These are phyloP conservation scores for Pyracantha coccinea DNA, from an alignment of 331 rosid species.

Conservation along the genomic window DNA sequence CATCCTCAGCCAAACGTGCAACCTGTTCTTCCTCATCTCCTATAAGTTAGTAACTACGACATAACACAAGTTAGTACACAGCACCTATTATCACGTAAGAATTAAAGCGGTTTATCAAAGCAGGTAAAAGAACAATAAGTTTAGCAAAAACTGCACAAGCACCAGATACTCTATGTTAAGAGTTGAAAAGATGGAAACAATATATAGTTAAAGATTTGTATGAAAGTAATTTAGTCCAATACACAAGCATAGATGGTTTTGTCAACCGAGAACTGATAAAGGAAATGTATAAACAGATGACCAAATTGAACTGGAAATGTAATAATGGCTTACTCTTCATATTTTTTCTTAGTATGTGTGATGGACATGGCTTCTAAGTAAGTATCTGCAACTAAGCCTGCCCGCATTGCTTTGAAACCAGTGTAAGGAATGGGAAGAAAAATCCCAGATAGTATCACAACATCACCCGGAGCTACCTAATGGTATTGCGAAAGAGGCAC, in stretches of 20 bases:
- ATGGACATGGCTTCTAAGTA: slow-evolving; percentile 97
- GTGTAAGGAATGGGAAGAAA: slow-evolving; percentile 93
- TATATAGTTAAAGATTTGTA: not conserved
- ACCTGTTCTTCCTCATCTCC: slow-evolving; percentile 91
- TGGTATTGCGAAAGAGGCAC: slow-evolving; percentile 1
- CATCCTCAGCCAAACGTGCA: slow-evolving; percentile 68
- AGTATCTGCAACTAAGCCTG: slow-evolving; percentile 96
- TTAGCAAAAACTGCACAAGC: not conserved
- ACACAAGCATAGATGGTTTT: not conserved
- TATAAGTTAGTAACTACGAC: slow-evolving; percentile 55
- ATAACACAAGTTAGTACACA: slow-evolving; percentile 12
- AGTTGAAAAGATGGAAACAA: not conserved
- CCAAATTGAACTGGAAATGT: not conserved
- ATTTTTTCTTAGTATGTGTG: slow-evolving; percentile 86
- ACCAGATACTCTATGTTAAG: not conserved
- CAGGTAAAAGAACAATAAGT: not conserved
- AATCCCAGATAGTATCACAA: slow-evolving; percentile 85
- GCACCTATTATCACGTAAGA: not conserved
- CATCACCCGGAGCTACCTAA: slow-evolving; percentile 97
- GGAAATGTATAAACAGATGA: not conserved
- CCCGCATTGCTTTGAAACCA: slow-evolving; percentile 97
- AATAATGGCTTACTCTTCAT: slow-evolving; percentile 73
- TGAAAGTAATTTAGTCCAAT: not conserved
- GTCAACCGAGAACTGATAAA: not conserved
- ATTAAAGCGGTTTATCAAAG: slow-evolving; percentile 3